A percentile compares a stretch with the other conserved stretches of the same genome.
Conservation (phyloP, 2,329 filamentous ascomycete genomes). For the Pleoardoris graminearum region DNA sequence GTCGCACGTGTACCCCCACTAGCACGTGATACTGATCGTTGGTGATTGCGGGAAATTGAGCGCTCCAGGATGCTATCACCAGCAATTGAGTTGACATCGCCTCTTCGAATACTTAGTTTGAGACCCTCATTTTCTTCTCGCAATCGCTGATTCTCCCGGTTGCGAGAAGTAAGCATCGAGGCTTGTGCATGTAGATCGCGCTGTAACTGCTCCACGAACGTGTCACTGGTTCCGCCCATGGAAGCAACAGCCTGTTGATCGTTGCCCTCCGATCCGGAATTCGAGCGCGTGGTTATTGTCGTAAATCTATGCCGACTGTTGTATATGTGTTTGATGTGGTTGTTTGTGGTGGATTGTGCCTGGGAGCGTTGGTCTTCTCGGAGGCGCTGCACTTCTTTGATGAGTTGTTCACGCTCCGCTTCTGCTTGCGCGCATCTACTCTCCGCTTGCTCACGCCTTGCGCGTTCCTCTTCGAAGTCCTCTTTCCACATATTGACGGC, state of each 20-base stretch:
- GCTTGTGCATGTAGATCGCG: conserved; percentile 94
- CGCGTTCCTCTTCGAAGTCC: conserved; percentile 87
- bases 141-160: conserved; percentile 89
- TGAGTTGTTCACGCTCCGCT: conserved; percentile 80
- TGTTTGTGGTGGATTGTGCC: conserved; percentile 42
- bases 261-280: conserved; percentile 47
- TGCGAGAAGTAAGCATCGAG: conserved; percentile 94
- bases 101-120: conserved; percentile 81
- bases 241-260: conserved; percentile 33
- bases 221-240: conserved; percentile 56
- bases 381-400: conserved; percentile 80
- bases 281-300: conserved; percentile 43
- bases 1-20: conserved; percentile 64
- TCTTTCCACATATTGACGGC: conserved; percentile 86
- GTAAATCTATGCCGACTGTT: conserved; percentile 47
- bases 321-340: conserved; percentile 42
- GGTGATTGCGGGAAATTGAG: conserved; percentile 83
- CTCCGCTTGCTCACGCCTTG: conserved; percentile 84
- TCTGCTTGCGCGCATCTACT: conserved; percentile 86
- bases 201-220: conserved; percentile 83
- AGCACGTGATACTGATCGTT: conserved; percentile 72
- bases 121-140: conserved; percentile 98
- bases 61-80: conserved; percentile 91
- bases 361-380: conserved; percentile 44
- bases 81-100: conserved; percentile 63